These are phyloP conservation scores for Bryum argenteum DNA, from an alignment of 225 moss, liverwort and hornwort species.

Conservation along the genomic window DNA sequence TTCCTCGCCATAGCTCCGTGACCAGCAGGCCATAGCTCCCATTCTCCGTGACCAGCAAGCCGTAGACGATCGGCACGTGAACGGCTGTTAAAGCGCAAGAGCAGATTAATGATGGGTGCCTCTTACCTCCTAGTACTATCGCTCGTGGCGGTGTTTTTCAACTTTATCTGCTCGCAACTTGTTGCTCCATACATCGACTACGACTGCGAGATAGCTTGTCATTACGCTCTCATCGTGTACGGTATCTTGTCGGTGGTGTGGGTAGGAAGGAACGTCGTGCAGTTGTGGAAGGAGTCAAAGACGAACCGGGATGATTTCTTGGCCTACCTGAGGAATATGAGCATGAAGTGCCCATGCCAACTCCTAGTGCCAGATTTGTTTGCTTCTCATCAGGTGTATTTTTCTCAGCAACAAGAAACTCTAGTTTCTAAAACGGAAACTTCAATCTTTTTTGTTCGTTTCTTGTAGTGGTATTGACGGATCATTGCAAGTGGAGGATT, in stretches of 20 bases:
- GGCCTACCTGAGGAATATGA: constrained; percentile 94
- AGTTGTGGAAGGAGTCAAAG: background rate
- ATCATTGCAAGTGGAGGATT: too few relatives aligned
- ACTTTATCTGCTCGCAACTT: background rate
- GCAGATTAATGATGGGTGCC: too few relatives aligned
- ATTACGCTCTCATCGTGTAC: background rate
- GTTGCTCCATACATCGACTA: background rate
- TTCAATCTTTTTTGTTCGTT: too few relatives aligned
- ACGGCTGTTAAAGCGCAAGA: background rate
- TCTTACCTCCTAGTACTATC: background rate
- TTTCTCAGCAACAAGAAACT: too few relatives aligned
- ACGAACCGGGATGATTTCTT: constrained; percentile 54
- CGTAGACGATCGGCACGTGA: background rate
- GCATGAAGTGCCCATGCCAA: constrained; percentile 87
- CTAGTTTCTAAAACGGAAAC: too few relatives aligned
- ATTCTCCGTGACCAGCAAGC: background rate
- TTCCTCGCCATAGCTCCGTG: background rate
- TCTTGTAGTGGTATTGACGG: too few relatives aligned
- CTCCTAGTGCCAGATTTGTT: constrained; percentile 86
- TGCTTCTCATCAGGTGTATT: background rate
- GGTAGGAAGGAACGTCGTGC: background rate
- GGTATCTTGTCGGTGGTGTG: background rate
- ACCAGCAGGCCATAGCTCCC: too few relatives aligned
- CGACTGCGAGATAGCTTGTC: background rate
- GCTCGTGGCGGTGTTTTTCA: background rate